phyloP scores from a whole-genome alignment of 148 eudicot genomes.

The Rhododendron ferrugineum region DNA sequence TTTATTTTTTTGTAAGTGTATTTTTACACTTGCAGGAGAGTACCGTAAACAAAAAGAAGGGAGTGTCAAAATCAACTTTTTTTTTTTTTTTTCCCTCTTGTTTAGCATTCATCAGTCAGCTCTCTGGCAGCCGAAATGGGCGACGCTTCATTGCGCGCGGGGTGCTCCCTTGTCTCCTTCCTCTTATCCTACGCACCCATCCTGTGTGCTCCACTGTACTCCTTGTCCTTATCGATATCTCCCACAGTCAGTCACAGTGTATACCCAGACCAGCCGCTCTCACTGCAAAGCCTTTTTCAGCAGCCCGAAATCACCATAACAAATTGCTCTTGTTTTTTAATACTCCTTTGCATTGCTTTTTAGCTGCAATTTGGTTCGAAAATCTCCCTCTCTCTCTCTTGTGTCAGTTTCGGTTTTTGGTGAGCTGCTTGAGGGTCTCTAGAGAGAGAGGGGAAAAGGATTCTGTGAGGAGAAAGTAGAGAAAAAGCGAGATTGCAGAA shows the following conservation, averaged over 20 bases:
- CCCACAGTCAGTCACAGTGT: background rate
- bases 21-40: no score
- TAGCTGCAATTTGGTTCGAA: background rate
- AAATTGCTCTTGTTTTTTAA: no score
- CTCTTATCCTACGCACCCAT: constrained; percentile 8
- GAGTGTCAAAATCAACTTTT: no score
- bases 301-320: background rate
- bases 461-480: background rate
- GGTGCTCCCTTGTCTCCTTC: background rate
- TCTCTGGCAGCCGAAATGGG: background rate
- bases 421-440: background rate
- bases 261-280: constrained; percentile 24
- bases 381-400: background rate
- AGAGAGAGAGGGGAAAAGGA: background rate
- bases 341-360: background rate
- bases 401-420: background rate
- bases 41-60: no score
- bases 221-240: background rate
- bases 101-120: background rate
- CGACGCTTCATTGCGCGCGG: constrained; percentile 2
- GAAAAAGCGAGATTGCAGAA: background rate
- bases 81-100: no score
- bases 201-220: background rate
- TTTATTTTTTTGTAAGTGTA: no score
- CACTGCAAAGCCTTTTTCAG: constrained; percentile 13